Conservation (phyloP, 768 basidiomycete genomes). For the Leccinum truebloodii region DNA sequence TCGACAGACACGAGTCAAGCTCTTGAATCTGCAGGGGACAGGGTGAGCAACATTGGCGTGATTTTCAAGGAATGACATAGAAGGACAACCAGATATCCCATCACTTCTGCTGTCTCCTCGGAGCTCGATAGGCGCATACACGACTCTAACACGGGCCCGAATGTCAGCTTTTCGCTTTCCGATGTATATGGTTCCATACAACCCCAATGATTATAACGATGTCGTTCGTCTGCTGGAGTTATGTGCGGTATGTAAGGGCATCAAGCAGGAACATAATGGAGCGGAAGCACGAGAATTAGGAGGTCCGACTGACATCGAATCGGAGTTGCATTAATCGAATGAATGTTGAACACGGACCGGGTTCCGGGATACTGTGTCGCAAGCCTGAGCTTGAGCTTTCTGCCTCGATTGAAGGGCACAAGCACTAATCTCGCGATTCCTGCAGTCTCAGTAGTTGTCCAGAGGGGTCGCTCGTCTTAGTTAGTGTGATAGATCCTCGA, state of each 20-base stretch:
- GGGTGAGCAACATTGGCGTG: constrained; percentile 1
- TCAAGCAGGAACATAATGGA: background rate
- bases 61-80: background rate
- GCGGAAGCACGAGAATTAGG: background rate
- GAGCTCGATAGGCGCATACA: constrained; percentile 14
- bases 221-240: background rate
- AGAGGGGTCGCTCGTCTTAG: too few species aligned
- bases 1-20: background rate
- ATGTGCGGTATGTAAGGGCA: background rate
- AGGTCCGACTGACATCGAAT: constrained; percentile 1
- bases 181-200: background rate
- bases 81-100: constrained; percentile 16
- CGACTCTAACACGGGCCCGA: constrained; percentile 8
- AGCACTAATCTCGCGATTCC: too few species aligned
- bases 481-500: too few species aligned
- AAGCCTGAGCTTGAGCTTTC: too few species aligned
- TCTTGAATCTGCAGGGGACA: constrained; percentile 11
- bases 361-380: background rate
- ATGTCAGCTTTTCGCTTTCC: constrained; percentile 3
- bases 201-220: background rate
- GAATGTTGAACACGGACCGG: background rate
- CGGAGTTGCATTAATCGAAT: background rate
- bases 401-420: too few species aligned
- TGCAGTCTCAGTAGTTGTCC: too few species aligned
- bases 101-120: constrained; percentile 19